Evolutionary conservation across 2,329 filamentous ascomycete species (phyloP), one percentile per base, ranked within the genome.

Genomic region (Fusarium papillatum): DNA sequence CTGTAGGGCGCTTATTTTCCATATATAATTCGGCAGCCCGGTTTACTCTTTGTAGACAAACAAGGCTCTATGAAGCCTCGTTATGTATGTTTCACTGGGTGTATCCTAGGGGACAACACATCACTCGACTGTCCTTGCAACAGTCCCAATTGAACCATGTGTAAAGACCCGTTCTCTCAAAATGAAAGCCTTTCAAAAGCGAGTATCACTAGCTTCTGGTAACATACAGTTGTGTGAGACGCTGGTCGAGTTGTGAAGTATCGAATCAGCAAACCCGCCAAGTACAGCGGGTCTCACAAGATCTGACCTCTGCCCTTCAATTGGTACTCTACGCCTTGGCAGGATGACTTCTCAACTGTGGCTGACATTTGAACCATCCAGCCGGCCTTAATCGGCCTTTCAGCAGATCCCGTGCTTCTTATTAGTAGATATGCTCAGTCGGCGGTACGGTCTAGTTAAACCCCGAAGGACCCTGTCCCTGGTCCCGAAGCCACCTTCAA

Each of bases 401-500:
- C 46, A 29, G 16, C 46, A 29, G 16, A 50, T 7, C 9, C 46
- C 24, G 24, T 29, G 17, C 16, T 17, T 50, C 46, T 29, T 5
- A 1, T 26, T 26, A 9, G 11, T 17, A 61, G 72, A 36, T 46
- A 29, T 26, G 24, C 46, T 19, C 16, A 50, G 24, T 29, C 46
- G 46, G 46, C 9, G 9, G 46, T 50, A 50, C 46, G 46, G 46
- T 50, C 5, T 50, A 50, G 24, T 50, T 48, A n/a, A 55, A n/a
- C 39, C 36, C 34, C 62, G 66, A 41, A 75, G 73, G 73, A 75
- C 75, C 53, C 46, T 19, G 43, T 63, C 53, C 73, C 73, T 70
- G 66, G 69, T 17, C n/a, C 31, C 10, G 60, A 43, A 34, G 53
- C 53, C n/a, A 66, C 66, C 16, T 41, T 43, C 34, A 61, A 76